phyloP scores from a whole-genome alignment of 164 flowering plant species.

The Warburgia ugandensis region DNA sequence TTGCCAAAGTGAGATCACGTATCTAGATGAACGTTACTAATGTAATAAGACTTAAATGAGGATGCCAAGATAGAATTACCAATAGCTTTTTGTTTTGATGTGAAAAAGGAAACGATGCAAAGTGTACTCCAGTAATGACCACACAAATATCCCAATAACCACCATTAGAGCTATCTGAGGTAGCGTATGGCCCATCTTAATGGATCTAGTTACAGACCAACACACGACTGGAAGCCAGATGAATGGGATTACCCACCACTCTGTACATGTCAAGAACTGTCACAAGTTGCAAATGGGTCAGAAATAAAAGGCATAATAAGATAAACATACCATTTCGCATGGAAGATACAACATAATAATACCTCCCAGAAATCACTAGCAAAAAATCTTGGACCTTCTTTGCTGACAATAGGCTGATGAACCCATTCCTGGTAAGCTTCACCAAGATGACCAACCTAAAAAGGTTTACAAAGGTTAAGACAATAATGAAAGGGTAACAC shows the following conservation, averaged over 20 bases:
- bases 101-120: conserved; percentile 93
- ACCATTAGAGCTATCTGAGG: conserved; percentile 36
- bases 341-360: conserved; percentile 1
- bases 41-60: background rate
- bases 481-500: background rate
- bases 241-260: conserved; percentile 74
- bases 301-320: too few relatives aligned
- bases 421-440: conserved; percentile 89
- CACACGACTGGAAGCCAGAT: conserved; percentile 80
- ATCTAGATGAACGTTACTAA: background rate
- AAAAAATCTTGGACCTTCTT: conserved; percentile 86
- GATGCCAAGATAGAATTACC: conserved; percentile 33
- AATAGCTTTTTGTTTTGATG: conserved; percentile 74
- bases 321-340: background rate
- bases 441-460: conserved; percentile 96
- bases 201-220: conserved; percentile 38
- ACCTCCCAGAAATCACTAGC: conserved; percentile 86
- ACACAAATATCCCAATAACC: conserved; percentile 50
- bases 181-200: conserved; percentile 42
- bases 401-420: conserved; percentile 85
- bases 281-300: conserved; percentile 7
- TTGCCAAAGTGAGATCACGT: too few relatives aligned
- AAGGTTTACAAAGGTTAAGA: conserved; percentile 1
- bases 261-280: conserved; percentile 78
- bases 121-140: conserved; percentile 77